Conservation (phyloP, 176 grass and related monocot genomes). For the Avena sativa region DNA sequence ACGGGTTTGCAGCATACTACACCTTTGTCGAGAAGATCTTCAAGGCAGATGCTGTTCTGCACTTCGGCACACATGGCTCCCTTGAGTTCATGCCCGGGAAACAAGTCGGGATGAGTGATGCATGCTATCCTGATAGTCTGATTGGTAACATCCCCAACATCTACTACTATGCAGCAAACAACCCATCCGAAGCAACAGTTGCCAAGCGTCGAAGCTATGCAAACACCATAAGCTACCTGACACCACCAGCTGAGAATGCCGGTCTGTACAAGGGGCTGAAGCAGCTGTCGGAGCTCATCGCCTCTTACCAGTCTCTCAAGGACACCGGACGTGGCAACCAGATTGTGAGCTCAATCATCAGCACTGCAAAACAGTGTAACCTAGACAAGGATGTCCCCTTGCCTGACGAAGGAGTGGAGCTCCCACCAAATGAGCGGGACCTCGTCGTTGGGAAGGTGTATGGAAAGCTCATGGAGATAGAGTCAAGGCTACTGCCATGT, state of each 20-base stretch:
- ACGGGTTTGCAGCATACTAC: constrained; percentile 97
- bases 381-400: constrained; percentile 94
- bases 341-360: constrained; percentile 95
- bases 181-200: constrained; percentile 93
- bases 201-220: constrained; percentile 98
- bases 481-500: constrained; percentile 87
- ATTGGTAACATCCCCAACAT: constrained; percentile 99
- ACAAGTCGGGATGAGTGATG: constrained; percentile 97
- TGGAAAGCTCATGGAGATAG: constrained; percentile 98
- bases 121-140: constrained; percentile 95
- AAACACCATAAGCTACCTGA: constrained; percentile 99
- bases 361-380: constrained; percentile 96
- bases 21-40: constrained; percentile 99
- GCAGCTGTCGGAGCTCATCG: constrained; percentile 95
- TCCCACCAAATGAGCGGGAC: constrained; percentile 69
- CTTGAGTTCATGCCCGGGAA: constrained; percentile 99
- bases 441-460: constrained; percentile 93
- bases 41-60: constrained; percentile 90
- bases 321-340: constrained; percentile 89
- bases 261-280: constrained; percentile 99
- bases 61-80: constrained; percentile 95
- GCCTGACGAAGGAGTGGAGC: constrained; percentile 89
- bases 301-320: constrained; percentile 97
- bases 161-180: constrained; percentile 99
- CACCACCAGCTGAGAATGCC: constrained; percentile 94